phyloP scores from a whole-genome alignment of 2,329 filamentous ascomycete species.

The Aspergillus sp. region DNA sequence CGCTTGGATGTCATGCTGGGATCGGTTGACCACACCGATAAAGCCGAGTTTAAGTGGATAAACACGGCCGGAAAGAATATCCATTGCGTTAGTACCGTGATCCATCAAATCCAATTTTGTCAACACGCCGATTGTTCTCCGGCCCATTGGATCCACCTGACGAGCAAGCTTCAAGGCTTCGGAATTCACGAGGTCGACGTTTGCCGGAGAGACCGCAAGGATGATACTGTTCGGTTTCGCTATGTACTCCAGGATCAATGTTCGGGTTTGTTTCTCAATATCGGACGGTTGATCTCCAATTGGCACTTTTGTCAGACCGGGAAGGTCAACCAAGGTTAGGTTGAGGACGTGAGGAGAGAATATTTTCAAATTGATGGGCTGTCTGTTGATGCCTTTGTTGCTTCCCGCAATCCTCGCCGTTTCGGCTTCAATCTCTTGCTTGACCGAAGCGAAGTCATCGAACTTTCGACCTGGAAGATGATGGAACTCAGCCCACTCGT shows the following conservation, averaged over 20 bases:
- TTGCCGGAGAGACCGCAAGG: slow-evolving; percentile 90
- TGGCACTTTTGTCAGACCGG: slow-evolving; percentile 93
- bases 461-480: slow-evolving; percentile 86
- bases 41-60: slow-evolving; percentile 96
- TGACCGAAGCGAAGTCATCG: slow-evolving; percentile 86
- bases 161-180: slow-evolving; percentile 94
- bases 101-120: slow-evolving; percentile 99
- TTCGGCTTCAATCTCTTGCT: slow-evolving; percentile 94
- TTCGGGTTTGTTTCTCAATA: slow-evolving; percentile 97
- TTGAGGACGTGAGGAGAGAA: slow-evolving; percentile 97
- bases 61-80: slow-evolving; percentile 93
- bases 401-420: slow-evolving; percentile 88
- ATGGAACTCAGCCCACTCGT: slow-evolving; percentile 91
- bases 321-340: slow-evolving; percentile 90
- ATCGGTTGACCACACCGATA: slow-evolving; percentile 95
- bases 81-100: slow-evolving; percentile 93
- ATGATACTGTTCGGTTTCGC: slow-evolving; percentile 98
- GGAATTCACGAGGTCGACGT: slow-evolving; percentile 97
- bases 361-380: slow-evolving; percentile 97
- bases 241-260: slow-evolving; percentile 95
- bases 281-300: slow-evolving; percentile 96
- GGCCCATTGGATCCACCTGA: slow-evolving; percentile 90
- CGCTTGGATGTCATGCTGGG: slow-evolving; percentile 94
- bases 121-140: slow-evolving; percentile 90
- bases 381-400: slow-evolving; percentile 97